Base-by-base conservation (phyloP, 352 stramenopile genomes). In the Phytophthora cactorum region DNA sequence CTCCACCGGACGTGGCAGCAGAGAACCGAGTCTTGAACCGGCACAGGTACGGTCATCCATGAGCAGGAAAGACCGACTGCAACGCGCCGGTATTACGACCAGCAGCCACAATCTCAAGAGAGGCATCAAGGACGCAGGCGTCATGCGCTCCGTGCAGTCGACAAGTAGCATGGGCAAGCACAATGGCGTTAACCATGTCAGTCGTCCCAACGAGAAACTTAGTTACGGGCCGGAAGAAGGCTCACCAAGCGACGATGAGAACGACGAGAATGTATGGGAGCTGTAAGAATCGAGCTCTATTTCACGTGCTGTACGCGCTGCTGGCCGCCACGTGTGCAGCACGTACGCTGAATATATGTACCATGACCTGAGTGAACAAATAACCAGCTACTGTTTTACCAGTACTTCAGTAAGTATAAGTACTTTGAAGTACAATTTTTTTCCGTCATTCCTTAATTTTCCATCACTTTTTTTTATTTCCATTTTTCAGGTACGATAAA, bases 201-300 rank as follows among this genome's bases (percentile, higher is more conserved):
- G 7, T 46, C 39, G 34, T n/a, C 11, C 50, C 8, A 73, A 67
- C 31, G 62, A 76, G 25, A 68, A 68, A 38, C 62, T 68, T 46
- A 59, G 31, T 6, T 66, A 68, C 53, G 66, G 53, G 4, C 57
- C 60, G 29, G 47, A 67, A 65, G 54, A 43, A 36, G 54, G 53
- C 25, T 55, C 50, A 46, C 29, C 34, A 25, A 57, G 39, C 32
- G 52, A 59, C 9, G 66, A 68, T 15, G 70, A 74, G 28, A 59
- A 72, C 31, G 67, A 72, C 22, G 66, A 67, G 28, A 72, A 59
- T 54, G 71, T 78, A 51, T 78, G 71, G 71, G 71, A 78, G 59
- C 59, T 78, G 28, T 78, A 73, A 63, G 4, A 47, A 22, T 61
- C 17, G 12, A 57, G 9, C 2, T 25, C 44, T 52, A 27, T 39